These are phyloP conservation scores for Cladosporium sp. DNA, from an alignment of 2,329 filamentous ascomycete genomes.

Conservation along the genomic window DNA sequence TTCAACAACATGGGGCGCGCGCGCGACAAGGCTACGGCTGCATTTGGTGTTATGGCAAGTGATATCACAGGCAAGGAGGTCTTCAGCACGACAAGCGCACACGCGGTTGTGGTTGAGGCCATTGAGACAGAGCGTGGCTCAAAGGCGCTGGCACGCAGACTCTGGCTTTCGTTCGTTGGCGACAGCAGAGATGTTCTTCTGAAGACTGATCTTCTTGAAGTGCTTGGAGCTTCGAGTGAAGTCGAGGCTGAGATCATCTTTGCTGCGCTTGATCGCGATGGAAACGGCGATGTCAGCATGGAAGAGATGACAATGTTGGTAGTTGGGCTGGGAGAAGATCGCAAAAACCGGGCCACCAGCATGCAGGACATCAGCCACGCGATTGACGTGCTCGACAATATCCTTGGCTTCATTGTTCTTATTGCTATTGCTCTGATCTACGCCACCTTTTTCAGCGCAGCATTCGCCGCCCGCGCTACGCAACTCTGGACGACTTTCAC, in stretches of 20 bases:
- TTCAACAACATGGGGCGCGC: conserved; percentile 64
- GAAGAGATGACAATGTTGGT: conserved; percentile 38
- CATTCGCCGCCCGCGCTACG: conserved; percentile 28
- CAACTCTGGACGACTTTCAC: conserved; percentile 31
- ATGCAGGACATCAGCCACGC: conserved; percentile 39
- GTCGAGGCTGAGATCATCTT: conserved; percentile 36
- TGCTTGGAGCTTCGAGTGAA: conserved; percentile 30
- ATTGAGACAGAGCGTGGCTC: conserved; percentile 32
- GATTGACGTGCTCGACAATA: conserved; percentile 37
- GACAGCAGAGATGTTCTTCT: conserved; percentile 31
- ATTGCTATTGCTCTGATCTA: conserved; percentile 36
- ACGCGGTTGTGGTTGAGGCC: conserved; percentile 33
- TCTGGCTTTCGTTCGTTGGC: conserved; percentile 37
- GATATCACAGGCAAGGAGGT: conserved; percentile 85
- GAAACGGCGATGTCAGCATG: conserved; percentile 38
- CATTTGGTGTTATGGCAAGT: conserved; percentile 79
- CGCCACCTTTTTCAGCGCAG: conserved; percentile 35
- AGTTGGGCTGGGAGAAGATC: conserved; percentile 31
- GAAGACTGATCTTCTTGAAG: conserved; percentile 30
- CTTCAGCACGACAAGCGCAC: conserved; percentile 53
- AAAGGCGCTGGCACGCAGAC: conserved; percentile 35
- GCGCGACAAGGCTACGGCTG: conserved; percentile 80
- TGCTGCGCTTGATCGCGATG: conserved; percentile 34
- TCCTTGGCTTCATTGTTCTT: conserved; percentile 34
- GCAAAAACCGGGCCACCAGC: conserved; percentile 33